Evolutionary conservation across 169 alveolate genomes (phyloP).

Genomic region (Perkinsus olseni): DNA sequence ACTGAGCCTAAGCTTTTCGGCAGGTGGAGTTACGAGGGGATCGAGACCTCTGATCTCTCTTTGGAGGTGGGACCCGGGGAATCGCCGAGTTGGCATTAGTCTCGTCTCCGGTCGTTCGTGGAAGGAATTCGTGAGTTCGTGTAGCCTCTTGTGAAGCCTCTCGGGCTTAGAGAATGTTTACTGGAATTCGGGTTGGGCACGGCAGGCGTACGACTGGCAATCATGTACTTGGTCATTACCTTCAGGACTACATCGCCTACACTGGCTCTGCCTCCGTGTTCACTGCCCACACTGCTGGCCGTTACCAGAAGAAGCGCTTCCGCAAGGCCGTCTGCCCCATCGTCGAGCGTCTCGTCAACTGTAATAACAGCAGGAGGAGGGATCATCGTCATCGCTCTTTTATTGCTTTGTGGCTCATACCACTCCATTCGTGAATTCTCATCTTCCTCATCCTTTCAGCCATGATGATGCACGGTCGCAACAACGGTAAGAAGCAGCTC

Average conservation of each 20-base stretch:
- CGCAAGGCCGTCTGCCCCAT: slow-evolving; percentile 98
- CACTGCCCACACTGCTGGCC: slow-evolving; percentile 98
- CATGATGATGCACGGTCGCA: slow-evolving; percentile 64
- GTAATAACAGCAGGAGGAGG: too few species aligned
- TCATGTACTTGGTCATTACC: slow-evolving; percentile 30
- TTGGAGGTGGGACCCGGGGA: slow-evolving; percentile 44
- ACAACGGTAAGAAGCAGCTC: slow-evolving; percentile 96
- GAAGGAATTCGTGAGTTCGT: not conserved
- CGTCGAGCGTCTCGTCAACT: slow-evolving; percentile 94
- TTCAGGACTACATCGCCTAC: slow-evolving; percentile 84
- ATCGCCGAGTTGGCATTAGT: not conserved
- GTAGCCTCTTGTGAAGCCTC: slow-evolving; percentile 6
- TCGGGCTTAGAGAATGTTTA: too few species aligned
- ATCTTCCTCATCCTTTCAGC: slow-evolving; percentile 4
- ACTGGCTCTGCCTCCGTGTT: slow-evolving; percentile 86
- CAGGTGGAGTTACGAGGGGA: slow-evolving; percentile 92
- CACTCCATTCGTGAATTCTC: too few species aligned
- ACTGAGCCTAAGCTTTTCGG: slow-evolving; percentile 85
- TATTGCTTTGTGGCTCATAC: too few species aligned
- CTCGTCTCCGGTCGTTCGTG: not conserved
- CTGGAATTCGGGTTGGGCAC: too few species aligned
- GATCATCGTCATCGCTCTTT: too few species aligned
- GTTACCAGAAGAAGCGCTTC: slow-evolving; percentile 95
- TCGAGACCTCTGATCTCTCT: slow-evolving; percentile 86
- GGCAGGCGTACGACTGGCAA: too few species aligned